Evolutionary conservation across 352 stramenopile genomes (phyloP), one percentile per base, ranked within the genome.

Genomic region (Lagenidium giganteum): DNA sequence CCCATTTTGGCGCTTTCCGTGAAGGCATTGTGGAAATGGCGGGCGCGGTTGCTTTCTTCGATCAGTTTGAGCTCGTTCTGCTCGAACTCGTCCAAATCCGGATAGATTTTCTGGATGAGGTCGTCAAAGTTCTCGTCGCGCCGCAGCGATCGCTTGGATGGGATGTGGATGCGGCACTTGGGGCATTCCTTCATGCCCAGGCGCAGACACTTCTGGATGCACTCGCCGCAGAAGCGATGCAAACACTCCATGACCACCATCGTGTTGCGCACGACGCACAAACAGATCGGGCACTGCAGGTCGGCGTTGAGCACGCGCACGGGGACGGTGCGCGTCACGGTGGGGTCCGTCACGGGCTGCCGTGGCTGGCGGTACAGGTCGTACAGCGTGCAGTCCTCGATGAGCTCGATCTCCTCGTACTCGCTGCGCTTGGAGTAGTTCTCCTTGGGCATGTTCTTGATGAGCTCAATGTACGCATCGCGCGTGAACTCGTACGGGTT

Each of bases 211-310:
- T 83, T 87, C 40, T 93, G 69, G 49, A 96, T 95, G 62, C 87
- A 96, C 23, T 93, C 72, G 45, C 78, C 63, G 42, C 87, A 96
- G 55, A 96, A 96, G 29, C 87, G 77, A 55, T 96, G 87, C 35
- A 96, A 64, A 56, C 87, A 96, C 52, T 95, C 79, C 68, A 94
- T 95, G 11, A 96, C 86, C 14, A 94, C 85, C 36, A 75, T 74
- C n/a, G 85, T 90, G 38, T 85, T 69, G 42, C 70, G 69, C 47
- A 93, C 79, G 37, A 93, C 89, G 24, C 83, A 74, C 11, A 96
- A 61, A 45, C 87, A 96, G 34, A 96, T 79, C 9, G 85, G 83
- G 44, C 87, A 96, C 44, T 73, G 86, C 20, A 96, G 69, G 42
- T 95, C 77, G 18, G 81, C 70, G 41, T 91, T 87, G 0, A 96